Conservation (phyloP, 148 eudicot genomes). For the Euryodendron excelsum region DNA sequence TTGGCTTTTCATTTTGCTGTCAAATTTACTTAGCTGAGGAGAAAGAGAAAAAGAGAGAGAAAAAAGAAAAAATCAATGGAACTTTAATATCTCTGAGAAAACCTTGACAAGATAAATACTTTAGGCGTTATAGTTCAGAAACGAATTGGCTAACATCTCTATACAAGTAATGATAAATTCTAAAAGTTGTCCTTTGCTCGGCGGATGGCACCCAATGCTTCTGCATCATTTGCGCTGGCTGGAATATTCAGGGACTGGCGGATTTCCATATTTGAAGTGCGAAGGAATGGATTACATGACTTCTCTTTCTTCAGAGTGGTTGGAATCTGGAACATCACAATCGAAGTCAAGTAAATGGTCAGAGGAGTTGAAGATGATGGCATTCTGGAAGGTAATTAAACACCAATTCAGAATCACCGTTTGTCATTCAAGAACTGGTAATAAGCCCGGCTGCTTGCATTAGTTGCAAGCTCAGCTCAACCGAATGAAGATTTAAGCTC, state of each 20-base stretch:
- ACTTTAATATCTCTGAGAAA: not conserved
- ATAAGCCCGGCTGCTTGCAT: too few species aligned
- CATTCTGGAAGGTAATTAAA: not conserved
- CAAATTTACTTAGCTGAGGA: too few species aligned
- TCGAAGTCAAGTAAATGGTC: not conserved
- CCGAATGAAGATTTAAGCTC: too few species aligned
- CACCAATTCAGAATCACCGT: not conserved
- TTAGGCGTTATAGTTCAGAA: not conserved
- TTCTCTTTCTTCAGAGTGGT: constrained; percentile 69
- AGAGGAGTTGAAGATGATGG: not conserved
- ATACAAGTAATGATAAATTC: not conserved
- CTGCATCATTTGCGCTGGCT: constrained; percentile 51
- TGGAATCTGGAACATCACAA: constrained; percentile 57
- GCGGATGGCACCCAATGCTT: constrained; percentile 66
- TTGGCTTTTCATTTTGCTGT: too few species aligned
- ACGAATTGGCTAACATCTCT: not conserved
- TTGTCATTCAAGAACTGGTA: too few species aligned
- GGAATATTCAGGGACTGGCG: constrained; percentile 57
- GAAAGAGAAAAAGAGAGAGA: too few species aligned
- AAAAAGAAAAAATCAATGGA: not conserved
- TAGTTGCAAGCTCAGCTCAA: too few species aligned
- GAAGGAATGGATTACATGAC: constrained; percentile 78
- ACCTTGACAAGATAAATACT: not conserved
- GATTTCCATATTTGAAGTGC: constrained; percentile 65
- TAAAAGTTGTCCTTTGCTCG: constrained; percentile 78